These are phyloP conservation scores for Cocos nucifera DNA, from an alignment of 176 grass and related monocot genomes.

Conservation along the genomic window DNA sequence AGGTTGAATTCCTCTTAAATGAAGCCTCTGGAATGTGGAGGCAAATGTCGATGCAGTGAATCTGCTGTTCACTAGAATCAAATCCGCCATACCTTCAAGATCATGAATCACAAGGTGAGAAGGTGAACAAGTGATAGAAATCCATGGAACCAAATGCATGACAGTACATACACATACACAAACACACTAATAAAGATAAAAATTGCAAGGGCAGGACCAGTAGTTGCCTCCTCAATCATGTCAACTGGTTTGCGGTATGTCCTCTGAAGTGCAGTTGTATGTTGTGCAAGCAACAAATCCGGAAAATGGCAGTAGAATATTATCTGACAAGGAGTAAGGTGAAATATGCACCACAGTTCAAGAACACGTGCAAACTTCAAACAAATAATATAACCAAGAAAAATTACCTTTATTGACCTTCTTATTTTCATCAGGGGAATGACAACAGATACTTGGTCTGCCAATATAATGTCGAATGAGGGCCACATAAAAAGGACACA, in stretches of 20 bases:
- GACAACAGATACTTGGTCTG: constrained; percentile 58
- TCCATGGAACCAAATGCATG: too few species aligned
- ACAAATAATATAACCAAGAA: not conserved
- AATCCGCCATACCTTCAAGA: constrained; percentile 74
- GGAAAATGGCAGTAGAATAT: constrained; percentile 96
- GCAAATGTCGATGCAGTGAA: constrained; percentile 83
- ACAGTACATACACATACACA: too few species aligned
- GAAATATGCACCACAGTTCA: not conserved
- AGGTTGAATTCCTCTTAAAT: constrained; percentile 58
- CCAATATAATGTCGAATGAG: constrained; percentile 69
- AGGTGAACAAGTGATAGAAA: too few species aligned
- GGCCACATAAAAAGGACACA: constrained; percentile 72
- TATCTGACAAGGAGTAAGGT: constrained; percentile 29
- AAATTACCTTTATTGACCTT: constrained; percentile 55
- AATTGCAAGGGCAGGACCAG: constrained; percentile 33
- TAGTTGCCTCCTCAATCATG: constrained; percentile 75
- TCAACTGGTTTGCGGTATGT: constrained; percentile 86
- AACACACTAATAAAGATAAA: too few species aligned
- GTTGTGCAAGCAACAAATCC: constrained; percentile 82
- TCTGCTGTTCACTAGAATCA: constrained; percentile 93
- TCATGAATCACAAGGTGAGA: not conserved
- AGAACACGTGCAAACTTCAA: too few species aligned
- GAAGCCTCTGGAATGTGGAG: constrained; percentile 53
- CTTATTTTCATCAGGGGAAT: constrained; percentile 78
- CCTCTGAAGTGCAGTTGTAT: constrained; percentile 69